Conservation (phyloP, 495 filamentous ascomycete species). For the Haplographium delicatum region DNA sequence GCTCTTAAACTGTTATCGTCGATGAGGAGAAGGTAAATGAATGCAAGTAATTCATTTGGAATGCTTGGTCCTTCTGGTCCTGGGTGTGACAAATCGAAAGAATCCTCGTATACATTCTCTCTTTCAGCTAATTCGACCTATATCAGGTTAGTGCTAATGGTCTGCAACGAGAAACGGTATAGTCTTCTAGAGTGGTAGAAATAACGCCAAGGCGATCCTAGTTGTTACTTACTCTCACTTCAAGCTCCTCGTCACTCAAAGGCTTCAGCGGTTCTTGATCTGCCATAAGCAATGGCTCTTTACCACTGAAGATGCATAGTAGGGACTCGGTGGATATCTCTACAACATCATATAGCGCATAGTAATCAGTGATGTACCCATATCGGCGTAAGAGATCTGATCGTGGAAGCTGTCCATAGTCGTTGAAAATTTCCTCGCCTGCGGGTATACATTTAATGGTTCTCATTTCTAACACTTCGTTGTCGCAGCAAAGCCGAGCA, state of each 20-base stretch:
- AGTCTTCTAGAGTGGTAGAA: too few relatives aligned
- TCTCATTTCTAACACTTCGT: constrained; percentile 28
- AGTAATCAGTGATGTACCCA: constrained; percentile 78
- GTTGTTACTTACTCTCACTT: constrained; percentile 22
- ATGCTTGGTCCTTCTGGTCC: constrained; percentile 17
- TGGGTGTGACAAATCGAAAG: constrained; percentile 23
- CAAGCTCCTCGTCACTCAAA: constrained; percentile 23
- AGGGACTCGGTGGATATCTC: constrained; percentile 62
- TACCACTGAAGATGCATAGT: constrained; percentile 30
- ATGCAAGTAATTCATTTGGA: constrained; percentile 28
- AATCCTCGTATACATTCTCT: constrained; percentile 23
- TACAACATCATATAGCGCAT: constrained; percentile 73
- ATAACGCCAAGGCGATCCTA: neutral
- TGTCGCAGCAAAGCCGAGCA: constrained; percentile 27
- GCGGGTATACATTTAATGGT: constrained; percentile 48
- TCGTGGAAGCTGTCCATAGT: constrained; percentile 80
- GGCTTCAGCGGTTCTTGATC: constrained; percentile 32
- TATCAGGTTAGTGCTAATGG: neutral
- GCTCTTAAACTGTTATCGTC: constrained; percentile 32
- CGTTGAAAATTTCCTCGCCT: constrained; percentile 84
- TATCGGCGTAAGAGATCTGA: constrained; percentile 82
- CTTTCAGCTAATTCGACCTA: constrained; percentile 17
- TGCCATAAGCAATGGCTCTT: constrained; percentile 39
- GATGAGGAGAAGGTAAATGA: constrained; percentile 26
- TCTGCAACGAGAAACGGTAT: neutral